phyloP scores from a whole-genome alignment of 2,329 filamentous ascomycete species.

The Fusarium anthophilum region DNA sequence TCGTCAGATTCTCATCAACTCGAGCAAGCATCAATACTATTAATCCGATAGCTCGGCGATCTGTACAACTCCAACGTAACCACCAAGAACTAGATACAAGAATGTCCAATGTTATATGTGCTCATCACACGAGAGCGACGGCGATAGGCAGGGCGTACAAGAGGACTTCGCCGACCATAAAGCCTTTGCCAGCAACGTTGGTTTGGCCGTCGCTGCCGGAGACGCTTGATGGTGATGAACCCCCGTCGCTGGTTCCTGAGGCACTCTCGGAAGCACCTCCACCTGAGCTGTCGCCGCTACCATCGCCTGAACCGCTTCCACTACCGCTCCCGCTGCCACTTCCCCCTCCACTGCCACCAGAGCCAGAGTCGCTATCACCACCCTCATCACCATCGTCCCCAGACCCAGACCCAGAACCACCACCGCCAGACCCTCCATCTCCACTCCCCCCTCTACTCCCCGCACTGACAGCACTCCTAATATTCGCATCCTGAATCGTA shows the following conservation, averaged over 20 bases:
- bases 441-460: not conserved
- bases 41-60: not conserved
- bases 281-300: not conserved
- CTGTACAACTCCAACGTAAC: not conserved
- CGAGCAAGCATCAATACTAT: not conserved
- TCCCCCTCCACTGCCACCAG: not conserved
- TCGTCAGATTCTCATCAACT: too few species aligned
- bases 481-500: slow-evolving; percentile 6
- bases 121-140: not conserved
- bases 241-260: not conserved
- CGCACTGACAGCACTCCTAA: not conserved
- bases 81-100: not conserved
- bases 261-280: not conserved
- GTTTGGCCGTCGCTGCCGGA: not conserved
- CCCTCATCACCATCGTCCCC: not conserved
- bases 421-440: not conserved
- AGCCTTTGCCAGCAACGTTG: not conserved
- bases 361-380: not conserved
- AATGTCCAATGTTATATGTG: rapidly evolving
- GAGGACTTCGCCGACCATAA: not conserved
- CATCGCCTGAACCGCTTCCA: not conserved
- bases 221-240: not conserved
- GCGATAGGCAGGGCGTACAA: not conserved
- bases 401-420: not conserved
- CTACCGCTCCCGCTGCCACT: not conserved